Percentiles rank a stretch among this genome's conserved stretches.
Evolutionary conservation across 345 rosid genomes (phyloP).

Genomic region (Acer negundo): DNA sequence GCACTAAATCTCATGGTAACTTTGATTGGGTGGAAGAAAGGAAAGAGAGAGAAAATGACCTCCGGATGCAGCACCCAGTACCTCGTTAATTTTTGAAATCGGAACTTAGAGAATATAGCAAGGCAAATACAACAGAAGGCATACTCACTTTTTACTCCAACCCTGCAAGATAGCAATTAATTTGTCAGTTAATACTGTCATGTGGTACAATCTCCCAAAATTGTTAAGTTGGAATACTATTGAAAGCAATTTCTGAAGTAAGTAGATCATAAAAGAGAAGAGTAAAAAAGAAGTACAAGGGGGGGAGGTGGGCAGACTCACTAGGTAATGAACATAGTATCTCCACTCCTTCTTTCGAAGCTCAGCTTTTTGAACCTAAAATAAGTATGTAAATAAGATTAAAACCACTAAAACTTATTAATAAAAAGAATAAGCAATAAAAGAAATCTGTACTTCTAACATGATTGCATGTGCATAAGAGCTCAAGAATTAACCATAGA

Average conservation of each 20-base stretch:
- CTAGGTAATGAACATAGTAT: slow-evolving; percentile 96
- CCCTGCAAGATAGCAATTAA: slow-evolving; percentile 65
- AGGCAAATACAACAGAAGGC: slow-evolving; percentile 20
- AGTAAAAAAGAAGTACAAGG: background rate
- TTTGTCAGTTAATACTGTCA: slow-evolving; percentile 30
- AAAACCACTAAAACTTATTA: background rate
- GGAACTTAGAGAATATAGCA: slow-evolving; percentile 3
- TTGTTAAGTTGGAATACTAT: background rate
- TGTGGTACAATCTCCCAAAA: slow-evolving; percentile 16
- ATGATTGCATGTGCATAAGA: background rate
- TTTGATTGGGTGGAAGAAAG: background rate
- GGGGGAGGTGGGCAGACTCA: slow-evolving; percentile 37
- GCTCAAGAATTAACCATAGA: background rate
- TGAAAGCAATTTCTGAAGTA: background rate
- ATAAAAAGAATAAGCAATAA: background rate
- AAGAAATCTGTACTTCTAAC: background rate
- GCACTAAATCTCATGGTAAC: background rate
- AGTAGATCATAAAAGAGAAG: background rate
- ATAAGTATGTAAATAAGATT: slow-evolving; percentile 16
- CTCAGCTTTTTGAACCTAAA: slow-evolving; percentile 86
- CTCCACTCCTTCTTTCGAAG: slow-evolving; percentile 90
- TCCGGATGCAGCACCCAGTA: slow-evolving; percentile 5
- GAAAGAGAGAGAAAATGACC: slow-evolving; percentile 12
- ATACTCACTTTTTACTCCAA: slow-evolving; percentile 97
- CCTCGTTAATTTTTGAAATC: slow-evolving; percentile 23